Percentiles rank a stretch among this genome's conserved stretches.
These are phyloP conservation scores for Dothistroma pini DNA, from an alignment of 2,329 filamentous ascomycete genomes.

Conservation along the genomic window DNA sequence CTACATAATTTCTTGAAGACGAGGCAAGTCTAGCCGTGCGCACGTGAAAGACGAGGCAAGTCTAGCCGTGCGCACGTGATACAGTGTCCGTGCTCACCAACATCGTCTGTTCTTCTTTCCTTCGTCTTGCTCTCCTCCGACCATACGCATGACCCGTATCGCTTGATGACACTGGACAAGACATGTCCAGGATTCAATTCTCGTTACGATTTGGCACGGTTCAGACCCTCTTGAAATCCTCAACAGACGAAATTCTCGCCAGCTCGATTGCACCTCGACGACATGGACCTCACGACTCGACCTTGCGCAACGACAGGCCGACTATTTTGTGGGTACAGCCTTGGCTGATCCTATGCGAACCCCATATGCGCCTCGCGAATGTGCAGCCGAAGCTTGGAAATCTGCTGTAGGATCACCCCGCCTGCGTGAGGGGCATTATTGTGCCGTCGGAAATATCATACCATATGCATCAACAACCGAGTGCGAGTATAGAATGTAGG, in stretches of 20 bases:
- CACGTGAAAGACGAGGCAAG: too few species aligned
- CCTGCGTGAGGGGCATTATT: not conserved
- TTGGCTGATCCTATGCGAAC: not conserved
- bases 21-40: too few species aligned
- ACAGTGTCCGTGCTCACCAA: too few species aligned
- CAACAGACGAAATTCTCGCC: not conserved
- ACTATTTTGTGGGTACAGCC: not conserved
- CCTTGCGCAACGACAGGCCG: not conserved
- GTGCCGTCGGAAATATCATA: not conserved
- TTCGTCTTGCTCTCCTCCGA: too few species aligned
- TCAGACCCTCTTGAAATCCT: too few species aligned
- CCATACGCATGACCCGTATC: too few species aligned
- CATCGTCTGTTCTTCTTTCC: too few species aligned
- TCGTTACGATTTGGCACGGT: too few species aligned
- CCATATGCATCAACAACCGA: not conserved
- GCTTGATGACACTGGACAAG: too few species aligned
- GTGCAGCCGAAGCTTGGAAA: not conserved
- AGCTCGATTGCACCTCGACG: not conserved
- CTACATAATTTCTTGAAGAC: too few species aligned
- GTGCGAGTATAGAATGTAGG: not conserved
- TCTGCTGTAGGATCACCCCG: slow-evolving; percentile 1
- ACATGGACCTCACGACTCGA: not conserved
- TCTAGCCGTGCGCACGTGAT: too few species aligned
- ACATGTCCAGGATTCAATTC: too few species aligned
- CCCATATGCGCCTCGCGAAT: not conserved